Conservation (phyloP, 805 yeast genomes). For the Kazachstania kunashirensis region DNA sequence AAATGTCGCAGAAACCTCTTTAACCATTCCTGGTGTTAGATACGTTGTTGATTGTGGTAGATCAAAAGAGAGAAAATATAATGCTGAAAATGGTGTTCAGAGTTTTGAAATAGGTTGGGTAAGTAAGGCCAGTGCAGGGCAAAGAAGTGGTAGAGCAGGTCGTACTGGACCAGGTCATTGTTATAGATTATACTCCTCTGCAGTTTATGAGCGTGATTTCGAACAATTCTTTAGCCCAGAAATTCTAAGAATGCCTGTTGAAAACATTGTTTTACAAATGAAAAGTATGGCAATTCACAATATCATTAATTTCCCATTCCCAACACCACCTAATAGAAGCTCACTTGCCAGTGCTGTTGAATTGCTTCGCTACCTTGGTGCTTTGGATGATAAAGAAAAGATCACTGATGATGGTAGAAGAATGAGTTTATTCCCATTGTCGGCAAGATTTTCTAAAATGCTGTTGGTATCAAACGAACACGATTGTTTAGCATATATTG, state of each 20-base stretch:
- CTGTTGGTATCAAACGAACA: slow-evolving; percentile 79
- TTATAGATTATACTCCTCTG: slow-evolving; percentile 85
- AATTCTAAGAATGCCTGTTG: slow-evolving; percentile 89
- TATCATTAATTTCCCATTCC: slow-evolving; percentile 87
- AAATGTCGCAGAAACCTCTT: slow-evolving; percentile 94
- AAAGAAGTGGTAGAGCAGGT: slow-evolving; percentile 95
- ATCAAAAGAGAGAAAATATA: slow-evolving; percentile 75
- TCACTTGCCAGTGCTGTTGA: slow-evolving; percentile 57
- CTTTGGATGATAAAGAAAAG: slow-evolving; percentile 43
- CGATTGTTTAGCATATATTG: slow-evolving; percentile 76
- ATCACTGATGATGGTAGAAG: slow-evolving; percentile 73
- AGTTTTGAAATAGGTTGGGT: slow-evolving; percentile 87
- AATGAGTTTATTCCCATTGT: slow-evolving; percentile 86
- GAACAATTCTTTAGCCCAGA: slow-evolving; percentile 80
- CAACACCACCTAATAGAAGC: slow-evolving; percentile 73
- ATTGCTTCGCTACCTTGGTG: slow-evolving; percentile 65
- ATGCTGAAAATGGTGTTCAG: slow-evolving; percentile 82
- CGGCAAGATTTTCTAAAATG: slow-evolving; percentile 90
- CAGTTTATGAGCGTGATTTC: slow-evolving; percentile 82
- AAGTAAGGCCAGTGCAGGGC: slow-evolving; percentile 91
- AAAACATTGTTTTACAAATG: slow-evolving; percentile 91
- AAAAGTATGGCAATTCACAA: slow-evolving; percentile 94
- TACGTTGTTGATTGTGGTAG: slow-evolving; percentile 96
- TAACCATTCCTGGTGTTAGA: slow-evolving; percentile 90
- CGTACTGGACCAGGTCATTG: slow-evolving; percentile 99